Evolutionary conservation across 179 eudicot genomes (phyloP).

Genomic region (Carnegiea gigantea): DNA sequence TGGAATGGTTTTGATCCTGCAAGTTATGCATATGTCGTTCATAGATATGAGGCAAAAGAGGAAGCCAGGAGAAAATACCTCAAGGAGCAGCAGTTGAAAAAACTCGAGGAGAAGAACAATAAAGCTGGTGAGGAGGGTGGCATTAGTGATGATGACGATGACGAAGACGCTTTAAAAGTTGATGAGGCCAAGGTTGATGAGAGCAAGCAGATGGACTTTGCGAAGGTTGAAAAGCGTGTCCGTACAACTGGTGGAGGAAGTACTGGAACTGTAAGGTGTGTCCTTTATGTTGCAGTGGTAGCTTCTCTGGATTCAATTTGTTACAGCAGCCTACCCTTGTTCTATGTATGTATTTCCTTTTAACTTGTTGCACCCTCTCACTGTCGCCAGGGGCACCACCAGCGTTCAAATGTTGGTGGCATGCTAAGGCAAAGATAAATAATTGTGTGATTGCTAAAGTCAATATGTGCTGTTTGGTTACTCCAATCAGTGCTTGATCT

Average conservation of each 20-base stretch:
- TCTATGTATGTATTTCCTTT: background rate
- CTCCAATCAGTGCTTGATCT: background rate
- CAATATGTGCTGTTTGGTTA: background rate
- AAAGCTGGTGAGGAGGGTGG: constrained; percentile 54
- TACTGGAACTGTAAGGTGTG: constrained; percentile 90
- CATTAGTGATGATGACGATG: constrained; percentile 63
- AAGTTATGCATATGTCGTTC: constrained; percentile 73
- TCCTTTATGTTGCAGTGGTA: background rate
- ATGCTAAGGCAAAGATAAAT: background rate
- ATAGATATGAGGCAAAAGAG: constrained; percentile 81
- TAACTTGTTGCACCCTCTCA: background rate
- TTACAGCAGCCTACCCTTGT: background rate
- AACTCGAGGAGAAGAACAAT: constrained; percentile 79
- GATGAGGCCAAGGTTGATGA: constrained; percentile 97
- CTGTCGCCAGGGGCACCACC: background rate
- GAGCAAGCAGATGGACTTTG: constrained; percentile 96
- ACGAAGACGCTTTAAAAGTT: constrained; percentile 72
- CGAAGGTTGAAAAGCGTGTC: constrained; percentile 98
- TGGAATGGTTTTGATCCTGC: constrained; percentile 97
- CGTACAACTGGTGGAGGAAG: constrained; percentile 99
- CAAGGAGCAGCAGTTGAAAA: constrained; percentile 82
- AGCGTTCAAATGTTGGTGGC: too few species aligned
- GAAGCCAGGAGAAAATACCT: constrained; percentile 81
- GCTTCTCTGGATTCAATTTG: background rate
- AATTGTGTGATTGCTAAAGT: background rate